A percentile compares a stretch with the other conserved stretches of the same genome.
Evolutionary conservation across 139 green algal genomes (phyloP).

Genomic region (Haematococcus sp.): DNA sequence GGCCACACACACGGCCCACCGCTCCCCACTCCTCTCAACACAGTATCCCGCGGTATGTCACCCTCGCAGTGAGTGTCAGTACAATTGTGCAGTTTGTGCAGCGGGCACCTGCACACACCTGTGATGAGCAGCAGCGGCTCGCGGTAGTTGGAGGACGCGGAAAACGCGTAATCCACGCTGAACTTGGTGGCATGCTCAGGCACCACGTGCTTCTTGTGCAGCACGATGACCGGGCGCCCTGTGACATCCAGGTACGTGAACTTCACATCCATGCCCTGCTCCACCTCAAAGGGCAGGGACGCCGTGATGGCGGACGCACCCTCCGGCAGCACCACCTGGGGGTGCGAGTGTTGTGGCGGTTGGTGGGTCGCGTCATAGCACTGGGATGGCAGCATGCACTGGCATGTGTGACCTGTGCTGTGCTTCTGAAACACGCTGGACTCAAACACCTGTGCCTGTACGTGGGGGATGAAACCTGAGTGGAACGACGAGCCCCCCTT

Average conservation of each 20-base stretch:
- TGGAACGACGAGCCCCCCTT: too few relatives aligned
- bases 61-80: too few relatives aligned
- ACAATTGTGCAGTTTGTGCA: too few relatives aligned
- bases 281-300: constrained; percentile 47
- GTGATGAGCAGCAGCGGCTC: constrained; percentile 71
- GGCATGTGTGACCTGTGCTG: too few relatives aligned
- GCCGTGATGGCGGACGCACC: constrained; percentile 52
- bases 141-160: constrained; percentile 31
- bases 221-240: constrained; percentile 80
- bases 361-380: too few relatives aligned
- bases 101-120: too few relatives aligned
- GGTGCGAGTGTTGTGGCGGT: background rate
- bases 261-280: constrained; percentile 48
- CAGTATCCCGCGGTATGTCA: background rate
- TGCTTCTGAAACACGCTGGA: too few relatives aligned
- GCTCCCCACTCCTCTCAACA: too few relatives aligned
- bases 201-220: constrained; percentile 65
- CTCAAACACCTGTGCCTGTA: too few relatives aligned
- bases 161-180: constrained; percentile 63
- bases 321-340: constrained; percentile 80
- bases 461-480: too few relatives aligned
- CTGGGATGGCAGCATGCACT: too few relatives aligned
- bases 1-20: background rate
- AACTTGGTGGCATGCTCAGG: constrained; percentile 37
- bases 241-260: constrained; percentile 85